Evolutionary conservation across 306 rosid species (phyloP).

Genomic region (Casuarina cunninghamiana): DNA sequence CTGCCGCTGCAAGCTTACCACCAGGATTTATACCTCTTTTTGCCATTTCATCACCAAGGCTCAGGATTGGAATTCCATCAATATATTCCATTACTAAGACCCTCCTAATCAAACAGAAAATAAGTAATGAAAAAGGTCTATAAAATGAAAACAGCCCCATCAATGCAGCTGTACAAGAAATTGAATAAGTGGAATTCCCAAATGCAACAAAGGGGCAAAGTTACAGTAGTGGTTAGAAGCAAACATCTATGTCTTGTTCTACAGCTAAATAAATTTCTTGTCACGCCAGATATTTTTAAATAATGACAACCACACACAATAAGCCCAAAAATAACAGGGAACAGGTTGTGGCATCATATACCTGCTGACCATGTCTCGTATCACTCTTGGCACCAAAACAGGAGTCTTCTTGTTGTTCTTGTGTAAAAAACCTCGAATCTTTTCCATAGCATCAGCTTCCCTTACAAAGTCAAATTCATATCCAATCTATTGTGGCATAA

Average conservation of each 20-base stretch:
- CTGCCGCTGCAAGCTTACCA: constrained; percentile 73
- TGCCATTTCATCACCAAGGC: constrained; percentile 90
- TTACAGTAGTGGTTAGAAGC: background rate
- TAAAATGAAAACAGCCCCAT: constrained; percentile 24
- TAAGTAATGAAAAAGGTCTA: constrained; percentile 26
- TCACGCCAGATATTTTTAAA: background rate
- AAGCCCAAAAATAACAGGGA: constrained; percentile 18
- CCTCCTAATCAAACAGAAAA: constrained; percentile 59
- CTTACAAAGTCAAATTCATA: constrained; percentile 91
- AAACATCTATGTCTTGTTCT: background rate
- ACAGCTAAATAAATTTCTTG: background rate
- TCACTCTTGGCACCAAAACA: constrained; percentile 78
- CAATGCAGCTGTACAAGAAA: constrained; percentile 12
- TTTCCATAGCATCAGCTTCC: constrained; percentile 85
- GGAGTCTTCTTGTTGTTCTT: constrained; percentile 68
- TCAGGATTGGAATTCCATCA: constrained; percentile 85
- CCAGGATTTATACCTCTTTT: constrained; percentile 82
- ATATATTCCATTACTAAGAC: constrained; percentile 88
- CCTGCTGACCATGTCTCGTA: constrained; percentile 73
- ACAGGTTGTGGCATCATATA: constrained; percentile 31
- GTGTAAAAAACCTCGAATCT: constrained; percentile 63
- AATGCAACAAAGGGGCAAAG: constrained; percentile 8
- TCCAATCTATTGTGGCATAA: constrained; percentile 68
- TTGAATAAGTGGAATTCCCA: background rate
- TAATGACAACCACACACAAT: background rate